phyloP scores from a whole-genome alignment of 1,284 basidiomycete species.

The Puccinia polysora region DNA sequence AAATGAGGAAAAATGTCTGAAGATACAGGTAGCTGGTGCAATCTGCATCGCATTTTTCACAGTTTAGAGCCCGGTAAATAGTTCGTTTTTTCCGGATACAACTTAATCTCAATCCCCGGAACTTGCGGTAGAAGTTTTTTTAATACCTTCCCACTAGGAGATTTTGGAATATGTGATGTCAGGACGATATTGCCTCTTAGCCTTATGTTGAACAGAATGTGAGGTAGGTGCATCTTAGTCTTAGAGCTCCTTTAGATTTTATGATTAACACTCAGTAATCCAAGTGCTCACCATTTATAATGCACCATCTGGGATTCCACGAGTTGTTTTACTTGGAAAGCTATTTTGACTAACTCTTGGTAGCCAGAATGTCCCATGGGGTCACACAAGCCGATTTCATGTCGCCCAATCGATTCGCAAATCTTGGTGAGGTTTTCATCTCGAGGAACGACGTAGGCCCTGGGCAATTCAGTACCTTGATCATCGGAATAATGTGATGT shows the following conservation, averaged over 20 bases:
- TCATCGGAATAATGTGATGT: constrained; percentile 47
- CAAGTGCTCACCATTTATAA: constrained; percentile 50
- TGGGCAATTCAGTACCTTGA: constrained; percentile 50
- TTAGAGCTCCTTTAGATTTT: neutral
- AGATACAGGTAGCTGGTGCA: no score
- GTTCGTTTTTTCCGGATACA: no score
- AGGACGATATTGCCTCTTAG: constrained; percentile 15
- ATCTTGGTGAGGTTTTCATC: constrained; percentile 22
- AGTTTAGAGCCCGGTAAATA: no score
- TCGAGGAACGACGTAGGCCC: constrained; percentile 52
- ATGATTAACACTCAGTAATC: neutral
- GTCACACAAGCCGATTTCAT: neutral
- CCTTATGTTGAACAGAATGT: neutral
- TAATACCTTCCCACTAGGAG: constrained; percentile 21
- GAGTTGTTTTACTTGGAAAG: constrained; percentile 49
- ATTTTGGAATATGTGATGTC: constrained; percentile 22
- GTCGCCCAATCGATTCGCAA: neutral
- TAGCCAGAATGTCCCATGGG: constrained; percentile 2
- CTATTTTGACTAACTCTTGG: constrained; percentile 35
- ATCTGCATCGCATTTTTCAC: no score
- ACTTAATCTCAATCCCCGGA: neutral
- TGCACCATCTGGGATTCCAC: constrained; percentile 50
- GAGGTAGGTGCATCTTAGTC: neutral
- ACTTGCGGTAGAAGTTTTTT: neutral
- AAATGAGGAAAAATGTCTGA: no score